These are phyloP conservation scores for Thuja plicata DNA, from an alignment of 83 land plant genomes.

Conservation along the genomic window DNA sequence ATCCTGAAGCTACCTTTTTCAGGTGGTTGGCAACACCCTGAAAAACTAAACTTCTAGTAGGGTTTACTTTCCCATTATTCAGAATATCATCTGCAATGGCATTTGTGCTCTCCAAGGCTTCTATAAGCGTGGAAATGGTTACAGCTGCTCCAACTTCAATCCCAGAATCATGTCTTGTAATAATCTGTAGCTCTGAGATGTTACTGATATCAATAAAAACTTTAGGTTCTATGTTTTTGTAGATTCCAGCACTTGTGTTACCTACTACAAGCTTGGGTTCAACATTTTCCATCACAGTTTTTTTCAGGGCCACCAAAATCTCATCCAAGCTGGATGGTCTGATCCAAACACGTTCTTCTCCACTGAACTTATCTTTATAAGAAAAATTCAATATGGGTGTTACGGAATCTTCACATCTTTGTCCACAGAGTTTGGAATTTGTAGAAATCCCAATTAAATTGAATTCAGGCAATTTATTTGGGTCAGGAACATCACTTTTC, in stretches of 20 bases:
- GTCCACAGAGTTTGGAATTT: conserved; percentile 51
- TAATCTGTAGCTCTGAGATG: conserved; percentile 62
- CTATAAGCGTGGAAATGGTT: conserved; percentile 66
- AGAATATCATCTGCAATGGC: background rate
- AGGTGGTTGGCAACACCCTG: conserved; percentile 59
- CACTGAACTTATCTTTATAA: conserved; percentile 2
- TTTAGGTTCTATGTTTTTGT: conserved; percentile 43
- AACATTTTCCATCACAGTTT: conserved; percentile 6
- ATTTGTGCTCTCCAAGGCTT: conserved; percentile 30
- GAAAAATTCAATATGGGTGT: background rate
- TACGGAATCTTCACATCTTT: background rate
- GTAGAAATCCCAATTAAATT: conserved; percentile 21
- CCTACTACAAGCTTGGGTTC: conserved; percentile 62
- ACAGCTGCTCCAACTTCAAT: conserved; percentile 79
- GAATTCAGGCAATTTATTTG: conserved; percentile 34
- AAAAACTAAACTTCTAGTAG: conserved; percentile 17
- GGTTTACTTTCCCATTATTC: background rate
- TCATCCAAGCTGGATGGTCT: conserved; percentile 38
- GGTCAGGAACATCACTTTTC: conserved; percentile 32
- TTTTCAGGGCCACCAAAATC: conserved; percentile 15
- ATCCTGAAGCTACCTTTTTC: conserved; percentile 67
- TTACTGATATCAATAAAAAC: conserved; percentile 67
- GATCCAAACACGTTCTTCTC: conserved; percentile 26
- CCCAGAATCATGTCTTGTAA: conserved; percentile 34
- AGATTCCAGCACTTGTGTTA: conserved; percentile 78